A percentile compares a stretch with the other conserved stretches of the same genome.
Evolutionary conservation across 345 rosid species (phyloP).

Genomic region (Rhodamnia rubescens): DNA sequence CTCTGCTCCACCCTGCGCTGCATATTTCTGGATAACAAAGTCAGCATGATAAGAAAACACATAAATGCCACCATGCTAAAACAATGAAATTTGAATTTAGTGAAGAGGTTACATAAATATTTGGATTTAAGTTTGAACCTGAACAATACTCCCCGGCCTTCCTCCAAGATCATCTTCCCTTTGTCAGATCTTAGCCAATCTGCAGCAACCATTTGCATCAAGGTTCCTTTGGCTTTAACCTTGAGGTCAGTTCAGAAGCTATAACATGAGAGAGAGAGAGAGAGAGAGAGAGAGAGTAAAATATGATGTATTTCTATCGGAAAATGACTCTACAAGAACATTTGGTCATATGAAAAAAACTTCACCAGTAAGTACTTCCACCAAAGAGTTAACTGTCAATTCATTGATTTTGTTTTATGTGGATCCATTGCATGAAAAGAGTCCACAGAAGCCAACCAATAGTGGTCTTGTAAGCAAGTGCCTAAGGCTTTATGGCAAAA

Average conservation of each 20-base stretch:
- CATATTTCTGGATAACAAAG: conserved; percentile 60
- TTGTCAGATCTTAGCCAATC: conserved; percentile 92
- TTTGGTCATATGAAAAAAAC: not conserved
- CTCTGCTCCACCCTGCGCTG: conserved; percentile 79
- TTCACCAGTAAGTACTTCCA: not conserved
- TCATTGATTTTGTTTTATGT: not conserved
- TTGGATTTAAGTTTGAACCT: conserved; percentile 30
- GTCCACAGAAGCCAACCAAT: not conserved
- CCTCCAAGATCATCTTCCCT: conserved; percentile 87
- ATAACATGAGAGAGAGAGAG: not conserved
- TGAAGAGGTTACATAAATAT: not conserved
- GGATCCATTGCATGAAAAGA: not conserved
- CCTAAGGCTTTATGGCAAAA: too few relatives aligned
- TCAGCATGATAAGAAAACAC: not conserved
- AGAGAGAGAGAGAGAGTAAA: not conserved
- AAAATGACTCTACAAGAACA: not conserved
- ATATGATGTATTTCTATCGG: not conserved
- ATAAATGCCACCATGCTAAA: not conserved
- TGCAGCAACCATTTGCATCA: conserved; percentile 96
- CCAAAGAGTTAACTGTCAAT: not conserved
- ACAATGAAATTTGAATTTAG: not conserved
- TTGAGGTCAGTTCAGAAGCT: conserved; percentile 12
- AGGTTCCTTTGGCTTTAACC: conserved; percentile 77
- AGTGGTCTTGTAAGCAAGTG: not conserved
- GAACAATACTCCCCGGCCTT: conserved; percentile 88